These are phyloP conservation scores for Solanum gracilifrons DNA, from an alignment of 257 asterid genomes.

Conservation along the genomic window DNA sequence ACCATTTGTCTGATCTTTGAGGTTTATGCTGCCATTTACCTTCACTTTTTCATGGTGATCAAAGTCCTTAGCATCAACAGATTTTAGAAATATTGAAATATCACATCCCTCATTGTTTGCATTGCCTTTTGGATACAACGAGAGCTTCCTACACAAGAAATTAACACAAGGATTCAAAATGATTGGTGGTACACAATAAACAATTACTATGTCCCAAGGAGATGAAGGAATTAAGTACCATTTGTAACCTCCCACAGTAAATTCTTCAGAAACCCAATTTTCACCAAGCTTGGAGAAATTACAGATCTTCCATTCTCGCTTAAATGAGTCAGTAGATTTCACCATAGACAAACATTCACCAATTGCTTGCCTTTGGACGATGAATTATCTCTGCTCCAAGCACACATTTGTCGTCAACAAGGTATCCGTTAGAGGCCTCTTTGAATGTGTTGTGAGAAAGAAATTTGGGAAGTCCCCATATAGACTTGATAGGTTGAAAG, in stretches of 20 bases:
- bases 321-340: not conserved
- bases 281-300: not conserved
- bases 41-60: not conserved
- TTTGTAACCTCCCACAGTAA: not conserved
- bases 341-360: not conserved
- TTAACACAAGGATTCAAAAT: no score
- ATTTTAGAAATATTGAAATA: not conserved
- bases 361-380: not conserved
- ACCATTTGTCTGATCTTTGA: not conserved
- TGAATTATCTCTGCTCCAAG: slow-evolving; percentile 5
- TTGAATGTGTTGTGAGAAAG: not conserved
- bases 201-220: no score
- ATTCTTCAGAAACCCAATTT: not conserved
- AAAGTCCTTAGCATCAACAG: not conserved
- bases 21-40: not conserved
- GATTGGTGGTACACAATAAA: no score
- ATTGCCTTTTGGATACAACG: not conserved
- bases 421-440: slow-evolving; percentile 4
- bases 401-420: not conserved
- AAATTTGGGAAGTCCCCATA: slow-evolving; percentile 11
- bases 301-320: not conserved
- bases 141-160: not conserved
- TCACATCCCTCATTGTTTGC: not conserved
- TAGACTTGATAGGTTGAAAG: not conserved
- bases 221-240: not conserved